Percentiles rank a stretch among this genome's conserved stretches.
Evolutionary conservation across 345 rosid genomes (phyloP).

Genomic region (Hibiscus tridactylites): DNA sequence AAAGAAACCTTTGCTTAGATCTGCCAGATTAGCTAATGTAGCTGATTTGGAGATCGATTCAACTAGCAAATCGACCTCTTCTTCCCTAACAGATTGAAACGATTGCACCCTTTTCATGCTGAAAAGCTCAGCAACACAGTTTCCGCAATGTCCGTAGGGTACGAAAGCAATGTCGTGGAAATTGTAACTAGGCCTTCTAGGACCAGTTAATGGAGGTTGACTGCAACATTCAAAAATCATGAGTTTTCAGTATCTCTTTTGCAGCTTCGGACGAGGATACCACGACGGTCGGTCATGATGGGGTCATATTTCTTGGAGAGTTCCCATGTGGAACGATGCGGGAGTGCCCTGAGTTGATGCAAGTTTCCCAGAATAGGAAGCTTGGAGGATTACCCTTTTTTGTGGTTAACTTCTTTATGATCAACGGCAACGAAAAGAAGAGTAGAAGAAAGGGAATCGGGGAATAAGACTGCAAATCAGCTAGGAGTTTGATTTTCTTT

Average conservation of each 20-base stretch:
- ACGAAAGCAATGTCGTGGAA: conserved; percentile 18
- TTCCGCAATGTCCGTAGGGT: conserved; percentile 26
- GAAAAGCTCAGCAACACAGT: conserved; percentile 16
- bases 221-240: conserved; percentile 22
- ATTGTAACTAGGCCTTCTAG: conserved; percentile 11
- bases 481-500: no score
- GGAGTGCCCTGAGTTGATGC: conserved; percentile 8
- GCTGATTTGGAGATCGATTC: conserved; percentile 4
- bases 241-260: conserved; percentile 17
- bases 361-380: conserved; percentile 12
- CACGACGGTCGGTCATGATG: conserved; percentile 1
- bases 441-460: neutral
- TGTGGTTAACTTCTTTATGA: neutral
- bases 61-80: conserved; percentile 19
- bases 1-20: conserved; percentile 10
- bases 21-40: neutral
- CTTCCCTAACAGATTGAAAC: conserved; percentile 17
- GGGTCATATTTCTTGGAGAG: conserved; percentile 16
- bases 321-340: conserved; percentile 6
- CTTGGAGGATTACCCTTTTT: conserved; percentile 5
- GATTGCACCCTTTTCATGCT: conserved; percentile 15
- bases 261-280: conserved; percentile 20
- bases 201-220: conserved; percentile 14
- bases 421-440: neutral
- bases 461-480: no score